A percentile compares a stretch with the other conserved stretches of the same genome.
Evolutionary conservation across 1,284 basidiomycete genomes (phyloP).

Genomic region (Erythrobasidium hasegawianum): DNA sequence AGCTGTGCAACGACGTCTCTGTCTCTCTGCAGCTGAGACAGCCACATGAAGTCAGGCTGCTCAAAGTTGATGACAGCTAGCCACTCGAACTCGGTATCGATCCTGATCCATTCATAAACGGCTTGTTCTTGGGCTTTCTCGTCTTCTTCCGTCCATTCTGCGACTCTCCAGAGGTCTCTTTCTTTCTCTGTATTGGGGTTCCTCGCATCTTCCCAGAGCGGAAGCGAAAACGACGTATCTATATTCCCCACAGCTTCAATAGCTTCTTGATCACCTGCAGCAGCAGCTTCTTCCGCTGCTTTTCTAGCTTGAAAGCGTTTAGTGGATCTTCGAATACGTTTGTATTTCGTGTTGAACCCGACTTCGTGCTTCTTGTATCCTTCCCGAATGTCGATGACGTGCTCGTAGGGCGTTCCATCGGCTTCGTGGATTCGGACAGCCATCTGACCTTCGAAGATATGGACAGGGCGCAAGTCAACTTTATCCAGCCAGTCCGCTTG

Average conservation of each 20-base stretch:
- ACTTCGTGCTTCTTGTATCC: conserved; percentile 89
- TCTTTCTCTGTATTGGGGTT: conserved; percentile 54
- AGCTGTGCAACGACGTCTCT: conserved; percentile 96
- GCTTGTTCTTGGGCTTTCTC: conserved; percentile 86
- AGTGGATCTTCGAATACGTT: conserved; percentile 91
- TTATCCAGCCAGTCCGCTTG: conserved; percentile 65
- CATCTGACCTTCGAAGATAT: conserved; percentile 93
- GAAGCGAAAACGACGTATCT: conserved; percentile 91
- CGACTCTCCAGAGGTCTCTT: conserved; percentile 91
- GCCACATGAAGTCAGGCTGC: conserved; percentile 99
- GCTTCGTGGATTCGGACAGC: conserved; percentile 99
- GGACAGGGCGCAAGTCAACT: conserved; percentile 66
- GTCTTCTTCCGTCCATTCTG: conserved; percentile 97
- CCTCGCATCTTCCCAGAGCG: conserved; percentile 80
- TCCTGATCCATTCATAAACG: conserved; percentile 98
- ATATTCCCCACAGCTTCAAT: conserved; percentile 90
- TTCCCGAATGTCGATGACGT: conserved; percentile 86
- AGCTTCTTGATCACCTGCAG: conserved; percentile 77
- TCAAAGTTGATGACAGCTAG: conserved; percentile 86
- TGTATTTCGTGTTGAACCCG: conserved; percentile 99
- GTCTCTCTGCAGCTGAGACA: conserved; percentile 91
- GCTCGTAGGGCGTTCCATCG: conserved; percentile 98
- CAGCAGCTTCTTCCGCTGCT: conserved; percentile 85
- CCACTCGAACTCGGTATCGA: conserved; percentile 99
- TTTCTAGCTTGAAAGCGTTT: conserved; percentile 92